Percentiles rank a stretch among this genome's conserved stretches.
These are phyloP conservation scores for Avena insularis DNA, from an alignment of 176 grass and related monocot genomes.

Conservation along the genomic window DNA sequence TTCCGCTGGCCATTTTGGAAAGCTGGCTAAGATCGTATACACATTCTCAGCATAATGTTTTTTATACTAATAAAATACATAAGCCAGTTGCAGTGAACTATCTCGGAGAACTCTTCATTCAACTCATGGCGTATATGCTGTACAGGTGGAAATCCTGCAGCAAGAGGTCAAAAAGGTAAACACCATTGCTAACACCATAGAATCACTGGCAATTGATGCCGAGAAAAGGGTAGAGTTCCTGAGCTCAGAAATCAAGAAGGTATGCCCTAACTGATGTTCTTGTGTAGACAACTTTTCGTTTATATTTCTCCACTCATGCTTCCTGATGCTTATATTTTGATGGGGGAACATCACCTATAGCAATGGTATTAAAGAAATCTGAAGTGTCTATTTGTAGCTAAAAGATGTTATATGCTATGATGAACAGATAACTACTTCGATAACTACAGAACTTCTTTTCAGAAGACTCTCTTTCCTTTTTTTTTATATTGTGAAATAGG, in stretches of 20 bases:
- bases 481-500: background rate
- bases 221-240: slow-evolving; percentile 69
- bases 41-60: slow-evolving; percentile 11
- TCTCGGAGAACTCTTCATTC: slow-evolving; percentile 24
- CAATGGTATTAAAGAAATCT: slow-evolving; percentile 1
- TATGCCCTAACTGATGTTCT: slow-evolving; percentile 35
- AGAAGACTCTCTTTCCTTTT: background rate
- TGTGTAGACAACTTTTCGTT: slow-evolving; percentile 16
- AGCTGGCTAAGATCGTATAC: background rate
- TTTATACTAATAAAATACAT: slow-evolving; percentile 23
- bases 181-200: slow-evolving; percentile 49
- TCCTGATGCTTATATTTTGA: background rate
- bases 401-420: slow-evolving; percentile 22
- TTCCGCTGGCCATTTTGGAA: slow-evolving; percentile 3
- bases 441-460: slow-evolving; percentile 12
- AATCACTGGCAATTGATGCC: slow-evolving; percentile 59
- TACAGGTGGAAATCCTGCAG: slow-evolving; percentile 62
- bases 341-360: background rate
- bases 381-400: background rate
- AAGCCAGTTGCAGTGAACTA: slow-evolving; percentile 20
- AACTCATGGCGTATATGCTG: slow-evolving; percentile 42
- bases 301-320: slow-evolving; percentile 15
- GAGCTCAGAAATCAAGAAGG: slow-evolving; percentile 69
- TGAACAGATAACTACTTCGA: background rate
- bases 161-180: slow-evolving; percentile 65